Percentiles rank a stretch among this genome's conserved stretches.
phyloP scores from a whole-genome alignment of 116 monocot species.

The Zostera marina region DNA sequence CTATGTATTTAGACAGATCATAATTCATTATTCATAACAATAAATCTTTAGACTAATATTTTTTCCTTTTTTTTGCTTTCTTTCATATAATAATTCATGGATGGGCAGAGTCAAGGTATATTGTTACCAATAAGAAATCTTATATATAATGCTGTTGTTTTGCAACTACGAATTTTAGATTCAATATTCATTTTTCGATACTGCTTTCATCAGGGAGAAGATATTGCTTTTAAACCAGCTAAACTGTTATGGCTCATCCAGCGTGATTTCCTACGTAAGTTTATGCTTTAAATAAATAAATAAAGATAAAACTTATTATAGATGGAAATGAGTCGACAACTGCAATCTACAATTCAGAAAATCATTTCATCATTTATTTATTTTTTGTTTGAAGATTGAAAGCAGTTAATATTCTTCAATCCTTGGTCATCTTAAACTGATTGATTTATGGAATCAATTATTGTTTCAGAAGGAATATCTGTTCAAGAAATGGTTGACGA shows the following conservation, averaged over 20 bases:
- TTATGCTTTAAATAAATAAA: neutral
- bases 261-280: constrained; percentile 98
- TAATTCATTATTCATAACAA: no score
- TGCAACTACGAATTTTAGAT: constrained; percentile 7
- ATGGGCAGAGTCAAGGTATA: constrained; percentile 88
- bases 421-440: neutral
- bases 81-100: constrained; percentile 5
- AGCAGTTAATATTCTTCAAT: no score
- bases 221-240: constrained; percentile 96
- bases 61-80: neutral
- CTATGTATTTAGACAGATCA: neutral
- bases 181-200: neutral
- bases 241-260: constrained; percentile 99
- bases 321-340: no score
- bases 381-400: no score
- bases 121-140: constrained; percentile 8
- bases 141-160: constrained; percentile 21
- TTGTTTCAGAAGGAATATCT: constrained; percentile 79
- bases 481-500: constrained; percentile 98
- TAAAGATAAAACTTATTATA: neutral
- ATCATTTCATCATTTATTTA: no score
- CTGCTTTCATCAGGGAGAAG: constrained; percentile 58
- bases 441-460: constrained; percentile 1
- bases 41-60: constrained; percentile 18
- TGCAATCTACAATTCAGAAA: no score